These are phyloP conservation scores for Pyracantha coccinea DNA, from an alignment of 331 rosid genomes.

Conservation along the genomic window DNA sequence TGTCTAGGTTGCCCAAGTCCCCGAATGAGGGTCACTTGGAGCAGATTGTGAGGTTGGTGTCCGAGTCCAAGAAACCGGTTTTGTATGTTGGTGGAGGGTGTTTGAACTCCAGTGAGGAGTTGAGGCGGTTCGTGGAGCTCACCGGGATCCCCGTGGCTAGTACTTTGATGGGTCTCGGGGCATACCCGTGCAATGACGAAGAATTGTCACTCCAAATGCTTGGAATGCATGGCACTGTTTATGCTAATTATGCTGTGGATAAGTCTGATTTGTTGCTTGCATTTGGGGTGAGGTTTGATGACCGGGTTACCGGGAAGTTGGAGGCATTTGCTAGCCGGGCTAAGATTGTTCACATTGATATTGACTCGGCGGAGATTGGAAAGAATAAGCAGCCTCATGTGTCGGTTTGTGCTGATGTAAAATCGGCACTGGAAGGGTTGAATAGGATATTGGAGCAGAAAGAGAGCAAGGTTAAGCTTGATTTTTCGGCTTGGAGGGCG, in stretches of 20 bases:
- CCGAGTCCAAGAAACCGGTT: slow-evolving; percentile 58
- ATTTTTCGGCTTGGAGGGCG: slow-evolving; percentile 57
- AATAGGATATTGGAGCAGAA: slow-evolving; percentile 39
- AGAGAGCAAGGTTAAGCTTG: slow-evolving; percentile 22
- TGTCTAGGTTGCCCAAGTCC: slow-evolving; percentile 48
- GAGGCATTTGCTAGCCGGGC: slow-evolving; percentile 81
- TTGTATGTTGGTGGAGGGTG: slow-evolving; percentile 82
- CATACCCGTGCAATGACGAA: slow-evolving; percentile 30
- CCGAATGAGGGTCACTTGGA: slow-evolving; percentile 36
- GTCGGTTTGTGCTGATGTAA: slow-evolving; percentile 63
- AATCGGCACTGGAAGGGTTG: slow-evolving; percentile 54
- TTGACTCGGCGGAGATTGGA: slow-evolving; percentile 86
- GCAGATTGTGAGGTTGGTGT: slow-evolving; percentile 43
- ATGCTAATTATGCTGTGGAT: slow-evolving; percentile 82
- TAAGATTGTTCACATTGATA: slow-evolving; percentile 76
- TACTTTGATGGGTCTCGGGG: slow-evolving; percentile 80
- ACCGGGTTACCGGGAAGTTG: slow-evolving; percentile 73
- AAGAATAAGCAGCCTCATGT: slow-evolving; percentile 80
- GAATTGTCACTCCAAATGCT: slow-evolving; percentile 62
- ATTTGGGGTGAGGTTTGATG: slow-evolving; percentile 84
- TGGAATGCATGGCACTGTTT: slow-evolving; percentile 86
- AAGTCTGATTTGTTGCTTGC: slow-evolving; percentile 65
- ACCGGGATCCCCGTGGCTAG: slow-evolving; percentile 70
- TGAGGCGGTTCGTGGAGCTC: slow-evolving; percentile 49
- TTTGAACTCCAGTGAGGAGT: slow-evolving; percentile 55